Conservation (phyloP, 2,329 filamentous ascomycete species). For the Aureobasidium sp. region DNA sequence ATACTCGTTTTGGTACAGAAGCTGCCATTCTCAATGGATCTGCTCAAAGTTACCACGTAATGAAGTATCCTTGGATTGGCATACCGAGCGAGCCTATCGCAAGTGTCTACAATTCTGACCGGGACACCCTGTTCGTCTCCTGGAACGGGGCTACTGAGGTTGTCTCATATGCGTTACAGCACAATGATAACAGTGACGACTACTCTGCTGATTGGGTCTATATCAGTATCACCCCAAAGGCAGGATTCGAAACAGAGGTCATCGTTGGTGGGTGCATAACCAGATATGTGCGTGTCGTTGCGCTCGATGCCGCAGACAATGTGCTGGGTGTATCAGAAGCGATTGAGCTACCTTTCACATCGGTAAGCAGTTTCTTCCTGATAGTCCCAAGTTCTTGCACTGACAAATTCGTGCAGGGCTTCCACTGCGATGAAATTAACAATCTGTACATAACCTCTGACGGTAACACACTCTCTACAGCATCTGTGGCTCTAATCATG, state of each 20-base stretch:
- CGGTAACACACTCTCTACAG: neutral
- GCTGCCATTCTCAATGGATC: slow-evolving; percentile 23
- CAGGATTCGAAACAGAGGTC: slow-evolving; percentile 20
- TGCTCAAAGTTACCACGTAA: slow-evolving; percentile 32
- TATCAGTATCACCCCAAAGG: slow-evolving; percentile 13
- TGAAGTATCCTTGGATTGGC: slow-evolving; percentile 26
- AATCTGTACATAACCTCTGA: neutral
- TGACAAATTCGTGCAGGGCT: neutral
- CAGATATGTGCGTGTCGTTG: slow-evolving; percentile 18
- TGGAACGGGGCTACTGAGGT: slow-evolving; percentile 45
- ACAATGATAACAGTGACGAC: neutral
- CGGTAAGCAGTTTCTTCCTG: neutral
- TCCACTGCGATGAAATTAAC: slow-evolving; percentile 7
- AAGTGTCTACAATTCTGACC: slow-evolving; percentile 17
- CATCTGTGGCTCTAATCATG: slow-evolving; percentile 4
- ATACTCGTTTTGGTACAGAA: slow-evolving; percentile 35
- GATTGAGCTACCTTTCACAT: neutral
- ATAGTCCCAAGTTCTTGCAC: neutral
- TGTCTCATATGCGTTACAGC: slow-evolving; percentile 35
- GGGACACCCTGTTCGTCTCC: slow-evolving; percentile 39
- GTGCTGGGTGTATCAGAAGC: slow-evolving; percentile 15
- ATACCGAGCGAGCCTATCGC: slow-evolving; percentile 20
- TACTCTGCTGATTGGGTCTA: slow-evolving; percentile 18
- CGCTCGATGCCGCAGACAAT: slow-evolving; percentile 19
- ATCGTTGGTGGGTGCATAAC: neutral